phyloP scores from a whole-genome alignment of 345 rosid species.

The Toxicodendron radicans region DNA sequence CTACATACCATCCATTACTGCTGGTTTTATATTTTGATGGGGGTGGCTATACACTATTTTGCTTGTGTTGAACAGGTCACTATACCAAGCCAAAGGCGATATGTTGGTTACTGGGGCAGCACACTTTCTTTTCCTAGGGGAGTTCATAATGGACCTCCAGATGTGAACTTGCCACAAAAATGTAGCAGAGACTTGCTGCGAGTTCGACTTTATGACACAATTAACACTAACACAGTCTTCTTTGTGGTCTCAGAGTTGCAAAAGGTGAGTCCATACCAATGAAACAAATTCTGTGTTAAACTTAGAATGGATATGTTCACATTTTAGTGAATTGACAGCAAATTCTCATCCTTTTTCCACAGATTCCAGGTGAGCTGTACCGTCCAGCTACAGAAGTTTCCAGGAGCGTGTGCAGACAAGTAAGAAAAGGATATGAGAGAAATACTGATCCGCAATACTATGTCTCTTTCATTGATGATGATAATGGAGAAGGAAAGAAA shows the following conservation, averaged over 20 bases:
- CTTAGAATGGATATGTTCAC: slow-evolving; percentile 3
- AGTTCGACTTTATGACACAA: slow-evolving; percentile 78
- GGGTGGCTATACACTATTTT: background rate
- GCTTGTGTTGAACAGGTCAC: slow-evolving; percentile 59
- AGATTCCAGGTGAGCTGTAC: slow-evolving; percentile 68
- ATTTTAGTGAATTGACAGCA: background rate
- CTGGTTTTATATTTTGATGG: background rate
- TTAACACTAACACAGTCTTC: slow-evolving; percentile 61
- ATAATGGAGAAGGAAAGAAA: slow-evolving; percentile 30
- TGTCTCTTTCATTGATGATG: slow-evolving; percentile 49
- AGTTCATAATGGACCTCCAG: slow-evolving; percentile 43
- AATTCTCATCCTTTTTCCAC: background rate
- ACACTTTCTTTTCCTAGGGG: slow-evolving; percentile 46
- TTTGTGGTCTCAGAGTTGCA: slow-evolving; percentile 87
- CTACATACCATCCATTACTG: background rate
- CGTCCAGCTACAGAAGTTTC: slow-evolving; percentile 67
- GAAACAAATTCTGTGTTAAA: background rate
- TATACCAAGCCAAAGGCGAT: slow-evolving; percentile 93
- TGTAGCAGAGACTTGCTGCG: slow-evolving; percentile 69
- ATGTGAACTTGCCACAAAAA: slow-evolving; percentile 55
- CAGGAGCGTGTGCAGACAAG: slow-evolving; percentile 66
- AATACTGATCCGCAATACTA: slow-evolving; percentile 61
- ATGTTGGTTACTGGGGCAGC: slow-evolving; percentile 75
- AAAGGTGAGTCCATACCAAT: slow-evolving; percentile 43
- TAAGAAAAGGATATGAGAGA: slow-evolving; percentile 59